Evolutionary conservation across 805 yeast genomes (phyloP).

Genomic region (Pichia nanzhaoensis): DNA sequence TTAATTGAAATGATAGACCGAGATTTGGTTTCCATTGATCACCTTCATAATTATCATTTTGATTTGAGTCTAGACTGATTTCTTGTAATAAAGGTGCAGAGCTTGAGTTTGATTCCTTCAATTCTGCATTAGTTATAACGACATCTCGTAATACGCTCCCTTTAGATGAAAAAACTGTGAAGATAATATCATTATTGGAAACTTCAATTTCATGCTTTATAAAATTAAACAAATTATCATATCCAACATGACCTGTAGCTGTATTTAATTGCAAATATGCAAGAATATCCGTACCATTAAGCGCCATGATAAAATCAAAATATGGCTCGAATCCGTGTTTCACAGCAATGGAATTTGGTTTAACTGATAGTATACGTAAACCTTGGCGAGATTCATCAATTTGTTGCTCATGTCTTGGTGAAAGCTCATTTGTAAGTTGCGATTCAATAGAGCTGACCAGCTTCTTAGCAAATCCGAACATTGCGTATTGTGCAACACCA

Average conservation of each 20-base stretch:
- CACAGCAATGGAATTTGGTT: constrained; percentile 39
- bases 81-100: constrained; percentile 22
- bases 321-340: constrained; percentile 65
- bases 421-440: constrained; percentile 21
- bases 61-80: constrained; percentile 16
- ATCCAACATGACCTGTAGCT: constrained; percentile 16
- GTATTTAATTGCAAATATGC: constrained; percentile 22
- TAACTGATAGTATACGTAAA: constrained; percentile 49
- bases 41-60: constrained; percentile 5
- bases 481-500: too few relatives aligned
- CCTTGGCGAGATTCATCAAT: constrained; percentile 33
- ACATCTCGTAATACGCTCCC: constrained; percentile 58
- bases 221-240: constrained; percentile 20
- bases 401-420: constrained; percentile 16
- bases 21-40: constrained; percentile 28
- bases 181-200: constrained; percentile 30
- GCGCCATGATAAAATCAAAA: constrained; percentile 81
- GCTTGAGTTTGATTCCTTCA: constrained; percentile 7
- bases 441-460: constrained; percentile 48
- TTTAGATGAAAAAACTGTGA: constrained; percentile 82
- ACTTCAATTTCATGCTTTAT: constrained; percentile 25
- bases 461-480: constrained; percentile 63
- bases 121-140: constrained; percentile 26
- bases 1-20: constrained; percentile 70
- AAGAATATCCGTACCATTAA: constrained; percentile 49